Conservation (phyloP, 495 filamentous ascomycete species). For the Penicillium canescens region DNA sequence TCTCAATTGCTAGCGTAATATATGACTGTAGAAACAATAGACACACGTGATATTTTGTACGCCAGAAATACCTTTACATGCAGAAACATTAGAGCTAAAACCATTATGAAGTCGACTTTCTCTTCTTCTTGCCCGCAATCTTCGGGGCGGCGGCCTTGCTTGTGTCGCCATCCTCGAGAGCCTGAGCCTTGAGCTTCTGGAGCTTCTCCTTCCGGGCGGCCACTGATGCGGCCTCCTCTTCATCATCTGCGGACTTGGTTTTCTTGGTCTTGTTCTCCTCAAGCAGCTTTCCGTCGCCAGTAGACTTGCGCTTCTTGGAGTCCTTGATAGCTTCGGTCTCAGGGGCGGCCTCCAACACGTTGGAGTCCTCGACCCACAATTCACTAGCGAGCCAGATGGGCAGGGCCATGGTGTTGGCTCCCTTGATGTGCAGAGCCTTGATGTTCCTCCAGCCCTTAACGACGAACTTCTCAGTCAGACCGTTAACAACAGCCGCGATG, state of each 20-base stretch:
- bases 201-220: slow-evolving; percentile 61
- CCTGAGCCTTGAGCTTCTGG: slow-evolving; percentile 52
- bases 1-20: slow-evolving; percentile 1
- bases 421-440: slow-evolving; percentile 83
- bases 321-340: slow-evolving; percentile 51
- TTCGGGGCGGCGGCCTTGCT: slow-evolving; percentile 25
- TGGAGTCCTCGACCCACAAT: slow-evolving; percentile 79
- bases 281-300: slow-evolving; percentile 56
- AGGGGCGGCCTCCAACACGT: slow-evolving; percentile 66
- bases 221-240: slow-evolving; percentile 49
- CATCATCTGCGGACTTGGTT: slow-evolving; percentile 42
- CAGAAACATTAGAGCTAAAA: slow-evolving; percentile 32
- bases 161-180: slow-evolving; percentile 40
- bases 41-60: slow-evolving; percentile 41
- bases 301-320: slow-evolving; percentile 66
- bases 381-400: slow-evolving; percentile 91
- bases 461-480: slow-evolving; percentile 73
- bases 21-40: slow-evolving; percentile 16
- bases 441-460: slow-evolving; percentile 84
- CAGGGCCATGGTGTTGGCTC: slow-evolving; percentile 77
- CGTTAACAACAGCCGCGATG: slow-evolving; percentile 65
- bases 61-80: slow-evolving; percentile 38
- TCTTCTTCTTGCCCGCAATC: slow-evolving; percentile 42
- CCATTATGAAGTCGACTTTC: slow-evolving; percentile 44
- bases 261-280: slow-evolving; percentile 58